These are phyloP conservation scores for Marchantia polymorpha DNA, from an alignment of 225 moss, liverwort and hornwort species.

Conservation along the genomic window DNA sequence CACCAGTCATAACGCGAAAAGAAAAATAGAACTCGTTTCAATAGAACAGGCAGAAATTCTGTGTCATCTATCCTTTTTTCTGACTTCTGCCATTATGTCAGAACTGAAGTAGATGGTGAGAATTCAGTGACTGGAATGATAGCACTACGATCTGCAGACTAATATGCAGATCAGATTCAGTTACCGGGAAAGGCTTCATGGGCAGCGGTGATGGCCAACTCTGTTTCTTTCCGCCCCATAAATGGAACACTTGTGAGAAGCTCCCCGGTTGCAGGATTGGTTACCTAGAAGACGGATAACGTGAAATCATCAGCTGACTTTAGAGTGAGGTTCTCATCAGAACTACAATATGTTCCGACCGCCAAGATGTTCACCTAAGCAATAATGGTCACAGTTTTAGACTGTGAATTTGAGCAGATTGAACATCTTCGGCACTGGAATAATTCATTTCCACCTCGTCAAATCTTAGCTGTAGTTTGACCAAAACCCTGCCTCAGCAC, in stretches of 20 bases:
- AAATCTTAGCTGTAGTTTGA: no score
- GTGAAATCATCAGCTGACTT: neutral
- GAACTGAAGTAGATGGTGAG: neutral
- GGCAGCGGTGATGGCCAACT: slow-evolving; percentile 76
- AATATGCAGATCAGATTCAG: neutral
- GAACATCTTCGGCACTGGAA: no score
- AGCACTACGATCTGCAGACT: neutral
- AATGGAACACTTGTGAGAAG: slow-evolving; percentile 67
- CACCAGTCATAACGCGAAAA: no score
- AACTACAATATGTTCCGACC: neutral
- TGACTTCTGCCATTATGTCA: neutral
- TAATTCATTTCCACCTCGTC: no score
- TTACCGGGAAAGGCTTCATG: slow-evolving; percentile 62
- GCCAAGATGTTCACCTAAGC: neutral
- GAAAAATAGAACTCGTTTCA: neutral
- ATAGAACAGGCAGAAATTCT: neutral
- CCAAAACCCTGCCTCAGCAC: neutral
- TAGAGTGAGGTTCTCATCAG: neutral
- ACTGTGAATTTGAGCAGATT: neutral
- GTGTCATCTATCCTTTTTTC: neutral
- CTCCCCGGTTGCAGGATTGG: slow-evolving; percentile 93
- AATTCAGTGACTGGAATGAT: neutral
- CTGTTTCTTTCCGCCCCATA: slow-evolving; percentile 77
- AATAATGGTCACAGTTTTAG: no score
- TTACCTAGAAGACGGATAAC: slow-evolving; percentile 50